Base-by-base conservation (phyloP, 2,329 filamentous ascomycete species). In the Phyllosticta citrichinensis region DNA sequence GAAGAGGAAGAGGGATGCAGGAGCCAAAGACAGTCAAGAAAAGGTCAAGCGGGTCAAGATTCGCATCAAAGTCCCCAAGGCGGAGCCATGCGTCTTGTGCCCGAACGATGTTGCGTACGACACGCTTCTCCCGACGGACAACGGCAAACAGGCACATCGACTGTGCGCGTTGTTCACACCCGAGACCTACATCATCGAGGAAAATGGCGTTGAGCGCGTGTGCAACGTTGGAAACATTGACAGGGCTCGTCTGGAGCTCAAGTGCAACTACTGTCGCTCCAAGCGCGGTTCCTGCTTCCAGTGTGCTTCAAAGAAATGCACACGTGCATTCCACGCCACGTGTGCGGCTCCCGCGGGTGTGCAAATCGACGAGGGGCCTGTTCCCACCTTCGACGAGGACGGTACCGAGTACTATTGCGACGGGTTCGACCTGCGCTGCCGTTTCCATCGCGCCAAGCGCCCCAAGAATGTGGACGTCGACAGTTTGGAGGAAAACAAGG, bases 201-300 rank as follows among this genome's bases (percentile, higher is more conserved):
- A 79, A 2, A 84, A 88, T 25, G 77, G 79, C 63, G 88, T 83
- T 30, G 91, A 96, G 63, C 82, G 85, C 10, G 83, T 97, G 24
- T 88, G 83, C 66, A 93, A 95, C 66, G 83, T 91, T 57, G 82
- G 83, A n/a, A 84, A 84, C 63, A 91, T 97, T 66, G 86, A 89
- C 70, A 93, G 94, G 73, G 90, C 89, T 61, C 88, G 93, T 20
- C 78, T 96, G 66, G 91, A 95, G 25, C 85, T 97, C 66, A 96
- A 96, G 74, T 99, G 94, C 73, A 85, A 96, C 64, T 96, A 90
- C 76, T 99, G 94, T 71, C 89, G 92, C 35, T 95, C 91, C 33
- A 95, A 94, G 74, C 89, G 88, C 62, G 94, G 94, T n/a, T 91
- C 91, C 17, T 97, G 93, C 75, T 95, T 99, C 76, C 93, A 97